Evolutionary conservation across 1,139 yeast genomes (phyloP), one percentile per base, ranked within the genome.

Genomic region (Zygosaccharomyces pseudobailii): DNA sequence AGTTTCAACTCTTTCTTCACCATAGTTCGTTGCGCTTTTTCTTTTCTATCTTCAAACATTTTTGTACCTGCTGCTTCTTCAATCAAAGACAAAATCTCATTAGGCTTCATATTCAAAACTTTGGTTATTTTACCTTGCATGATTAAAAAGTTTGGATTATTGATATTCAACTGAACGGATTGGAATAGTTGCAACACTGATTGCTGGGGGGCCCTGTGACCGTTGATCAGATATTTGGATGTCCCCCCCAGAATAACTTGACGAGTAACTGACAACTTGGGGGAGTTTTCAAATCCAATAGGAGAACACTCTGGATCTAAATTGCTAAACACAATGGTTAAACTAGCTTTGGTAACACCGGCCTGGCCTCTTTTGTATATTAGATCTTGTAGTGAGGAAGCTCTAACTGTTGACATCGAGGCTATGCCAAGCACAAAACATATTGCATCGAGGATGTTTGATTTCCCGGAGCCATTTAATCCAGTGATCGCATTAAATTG

Each of bases 111-210:
- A 66, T 94, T 92, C 61, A 94, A 75, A 50, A 94, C 97, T 65
- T 94, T 92, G 31, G 98, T 94, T 68, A 94, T 94, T 62, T 88
- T 86, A 50, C 99, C 99, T 69, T 94, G 99, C 98, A 94, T 92
- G 61, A 94, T 94, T 59, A 94, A 75, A 67, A 94, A 94, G 67
- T 92, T 94, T 31, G 98, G 98, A 62, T 92, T 92, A 65, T 94
- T 92, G 66, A 94, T 90, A 63, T 94, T 94, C 54, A 94, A 76
- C 67, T 94, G 98, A 17, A 94, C 96, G 9, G 95, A 85, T 65
- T 92, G 98, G 64, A 94, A 89, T 42, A 94, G 70, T 58, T 85
- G 90, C 51, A 90, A 77, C 3, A 94, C 97, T 5, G 95, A 86
- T 59, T 85, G 95, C 63, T 90, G 97, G 61, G 90, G 96, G 0